Evolutionary conservation across 2,329 filamentous ascomycete genomes (phyloP), one percentile per base, ranked within the genome.

Genomic region (Acrocalymma vagum): DNA sequence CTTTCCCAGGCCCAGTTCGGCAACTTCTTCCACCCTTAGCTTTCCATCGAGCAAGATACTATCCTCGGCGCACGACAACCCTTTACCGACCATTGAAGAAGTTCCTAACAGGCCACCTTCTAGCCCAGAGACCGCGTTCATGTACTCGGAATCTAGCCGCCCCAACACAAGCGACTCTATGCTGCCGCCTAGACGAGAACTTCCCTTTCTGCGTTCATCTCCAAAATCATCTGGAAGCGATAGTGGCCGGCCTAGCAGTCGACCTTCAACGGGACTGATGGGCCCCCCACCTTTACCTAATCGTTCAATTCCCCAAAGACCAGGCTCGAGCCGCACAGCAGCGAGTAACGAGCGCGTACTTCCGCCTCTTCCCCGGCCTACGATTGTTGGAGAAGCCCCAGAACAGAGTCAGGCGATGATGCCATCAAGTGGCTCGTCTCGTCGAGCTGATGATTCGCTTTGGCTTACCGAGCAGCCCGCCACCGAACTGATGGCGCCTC

Each of bases 131-230:
- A 57, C 55, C 21, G 45, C 58, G 21, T 41, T 48, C 14, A 38
- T 57, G 6, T 52, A 51, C 27, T n/a, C n/a, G n/a, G n/a, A n/a
- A n/a, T n/a, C n/a, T n/a, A 35, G 38, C n/a, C 48, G 54, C 4
- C 54, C 45, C 10, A 41, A 47, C 13, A 47, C 56, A 18, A 35
- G 48, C 9, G 47, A 48, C 11, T 32, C 50, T n/a, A 31, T 45
- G 13, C 53, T 72, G 21, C 69, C 70, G 16, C 69, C 69, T 6
- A 54, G 63, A 33, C 62, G 70, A 31, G 70, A 73, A 45, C 60
- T 73, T 13, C 71, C 71, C 3, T 75, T 75, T 45, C 52, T 60
- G 24, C 61, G 67, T 6, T 51, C 62, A n/a, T 63, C 62, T 15
- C 47, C 58, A n/a, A 42, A 55, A 24, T 62, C 62, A 32, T 49